Base-by-base conservation (phyloP, 176 grass and related monocot species). In the Secale cereale region DNA sequence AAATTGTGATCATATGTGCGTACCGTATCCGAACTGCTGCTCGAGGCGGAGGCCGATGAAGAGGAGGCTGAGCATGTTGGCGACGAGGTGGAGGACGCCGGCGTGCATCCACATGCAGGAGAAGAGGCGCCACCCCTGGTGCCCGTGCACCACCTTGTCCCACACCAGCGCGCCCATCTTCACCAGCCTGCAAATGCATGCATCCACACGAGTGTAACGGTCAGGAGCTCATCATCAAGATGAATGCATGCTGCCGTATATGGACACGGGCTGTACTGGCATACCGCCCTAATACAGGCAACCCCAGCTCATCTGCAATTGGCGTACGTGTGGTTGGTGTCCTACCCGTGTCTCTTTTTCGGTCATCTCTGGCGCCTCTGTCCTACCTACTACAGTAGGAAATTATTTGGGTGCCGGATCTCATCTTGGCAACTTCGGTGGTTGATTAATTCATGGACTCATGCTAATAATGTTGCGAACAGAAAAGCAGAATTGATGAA, bases 41-140 rank as follows among this genome's bases (percentile, higher is more conserved):
- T 99, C 97, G 2, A 99, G 93, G 75, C 94, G 93, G 84, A 99
- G 85, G 74, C 97, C 97, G 59, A 99, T 61, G 74, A 99, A 94
- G 69, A 99, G 50, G 59, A 96, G 88, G 84, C 97, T 96, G 62
- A 99, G 56, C 97, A 96, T 96, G 85, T 96, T 99, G 65, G 90
- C 88, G 15, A 99, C 20, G 29, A 99, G 86, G 91, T 99, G 97
- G 46, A 96, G 45, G 36, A 94, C 50, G 29, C 97, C 90, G 60
- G 92, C 97, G 74, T 97, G 94, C 81, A 99, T 78, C 97, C 97
- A 99, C 54, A 99, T 94, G 78, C 86, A 90, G 15, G 94, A 85
- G 37, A 94, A 29, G 70, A 99, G 92, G 66, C 94, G 86, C 91
- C 92, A 99, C 7, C 94, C 93, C 78, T 94, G 84, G 88, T 92